Evolutionary conservation across 768 basidiomycete genomes (phyloP).

Genomic region (Favolaschia claudopus): DNA sequence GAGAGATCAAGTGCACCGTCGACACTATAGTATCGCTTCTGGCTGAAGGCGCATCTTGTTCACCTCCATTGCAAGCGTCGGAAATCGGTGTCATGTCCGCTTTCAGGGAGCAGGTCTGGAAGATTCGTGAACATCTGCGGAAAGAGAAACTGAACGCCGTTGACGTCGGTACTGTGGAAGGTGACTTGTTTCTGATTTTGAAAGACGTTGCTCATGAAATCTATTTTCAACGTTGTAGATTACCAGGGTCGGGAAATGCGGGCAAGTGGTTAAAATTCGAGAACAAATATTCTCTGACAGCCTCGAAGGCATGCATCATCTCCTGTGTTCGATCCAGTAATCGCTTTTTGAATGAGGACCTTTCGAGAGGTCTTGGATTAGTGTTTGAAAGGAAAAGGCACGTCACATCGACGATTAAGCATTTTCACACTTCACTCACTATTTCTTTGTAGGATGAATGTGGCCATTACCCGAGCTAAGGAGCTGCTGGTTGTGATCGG

Average conservation of each 20-base stretch:
- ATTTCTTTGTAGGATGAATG: slow-evolving; percentile 53
- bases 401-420: too few species aligned
- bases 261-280: slow-evolving; percentile 18
- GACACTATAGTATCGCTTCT: slow-evolving; percentile 49
- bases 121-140: slow-evolving; percentile 53
- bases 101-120: slow-evolving; percentile 62
- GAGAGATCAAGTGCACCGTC: slow-evolving; percentile 52
- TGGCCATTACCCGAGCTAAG: slow-evolving; percentile 61
- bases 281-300: not conserved
- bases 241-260: slow-evolving; percentile 61
- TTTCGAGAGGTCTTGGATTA: slow-evolving; percentile 52
- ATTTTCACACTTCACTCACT: not conserved
- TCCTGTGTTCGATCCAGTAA: slow-evolving; percentile 56
- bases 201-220: too few species aligned
- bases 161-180: slow-evolving; percentile 60
- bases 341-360: slow-evolving; percentile 57
- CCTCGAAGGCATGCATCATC: slow-evolving; percentile 47
- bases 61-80: slow-evolving; percentile 47
- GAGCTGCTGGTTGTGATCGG: slow-evolving; percentile 60
- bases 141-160: slow-evolving; percentile 49
- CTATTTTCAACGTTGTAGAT: slow-evolving; percentile 38
- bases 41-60: slow-evolving; percentile 41
- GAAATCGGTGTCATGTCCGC: slow-evolving; percentile 61
- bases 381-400: slow-evolving; percentile 57
- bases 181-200: slow-evolving; percentile 30